A percentile compares a stretch with the other conserved stretches of the same genome.
These are phyloP conservation scores for Beauveria caledonica DNA, from an alignment of 2,329 filamentous ascomycete species.

Conservation along the genomic window DNA sequence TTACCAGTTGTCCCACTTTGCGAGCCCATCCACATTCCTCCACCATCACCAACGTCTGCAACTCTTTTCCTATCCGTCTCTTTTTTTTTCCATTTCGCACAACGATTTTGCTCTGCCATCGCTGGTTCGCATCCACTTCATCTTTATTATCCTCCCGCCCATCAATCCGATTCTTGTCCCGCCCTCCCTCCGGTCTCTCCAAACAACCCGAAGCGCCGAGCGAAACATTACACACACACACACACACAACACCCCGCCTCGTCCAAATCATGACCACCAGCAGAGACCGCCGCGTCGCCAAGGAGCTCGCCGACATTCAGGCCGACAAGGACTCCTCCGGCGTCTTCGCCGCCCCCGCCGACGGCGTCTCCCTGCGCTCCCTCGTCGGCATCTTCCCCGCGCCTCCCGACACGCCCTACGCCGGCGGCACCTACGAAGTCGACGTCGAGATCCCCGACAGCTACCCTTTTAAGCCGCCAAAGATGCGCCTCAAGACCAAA, in stretches of 20 bases:
- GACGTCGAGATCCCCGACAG: slow-evolving; percentile 81
- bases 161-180: no score
- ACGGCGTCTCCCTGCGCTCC: slow-evolving; percentile 66
- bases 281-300: slow-evolving; percentile 55
- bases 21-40: neutral
- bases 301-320: slow-evolving; percentile 69
- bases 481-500: slow-evolving; percentile 86
- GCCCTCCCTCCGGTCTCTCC: neutral
- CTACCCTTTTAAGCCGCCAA: slow-evolving; percentile 88
- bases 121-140: no score
- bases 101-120: neutral
- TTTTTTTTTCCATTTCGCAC: neutral
- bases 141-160: no score
- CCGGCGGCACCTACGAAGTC: slow-evolving; percentile 72
- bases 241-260: neutral
- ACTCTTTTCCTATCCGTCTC: neutral
- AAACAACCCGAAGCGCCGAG: neutral
- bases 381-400: slow-evolving; percentile 77
- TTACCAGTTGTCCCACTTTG: neutral
- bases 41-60: neutral
- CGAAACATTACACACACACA: neutral
- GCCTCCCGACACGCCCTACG: slow-evolving; percentile 88
- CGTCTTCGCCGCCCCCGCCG: slow-evolving; percentile 59
- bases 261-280: slow-evolving; percentile 36
- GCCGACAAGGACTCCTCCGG: slow-evolving; percentile 65